Evolutionary conservation across 2,329 filamentous ascomycete species (phyloP), one percentile per base, ranked within the genome.

Genomic region (Blastomyces silverae): DNA sequence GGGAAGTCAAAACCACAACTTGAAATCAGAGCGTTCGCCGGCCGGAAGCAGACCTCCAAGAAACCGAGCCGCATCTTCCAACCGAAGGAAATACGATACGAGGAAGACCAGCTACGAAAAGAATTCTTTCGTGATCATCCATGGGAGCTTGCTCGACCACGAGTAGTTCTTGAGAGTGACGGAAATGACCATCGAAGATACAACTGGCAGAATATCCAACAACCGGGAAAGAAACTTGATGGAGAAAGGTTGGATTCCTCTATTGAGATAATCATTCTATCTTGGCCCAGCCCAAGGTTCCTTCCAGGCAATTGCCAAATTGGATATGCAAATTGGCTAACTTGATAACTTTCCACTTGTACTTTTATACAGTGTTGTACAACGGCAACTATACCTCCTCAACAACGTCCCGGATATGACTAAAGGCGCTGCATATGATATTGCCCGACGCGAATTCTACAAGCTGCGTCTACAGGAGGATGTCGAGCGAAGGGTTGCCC

Each of bases 41-140:
- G 73, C 66, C 73, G 69, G 62, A 74, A 61, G 17, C 46, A 75
- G n/a, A 85, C 82, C 71, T 78, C 79, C 46, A 81, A 82, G 74
- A 89, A 88, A 75, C 83, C 89, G 39, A 91, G 86, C 77, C 86
- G 87, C 70, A 80, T 96, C 71, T 97, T 92, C 81, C 86, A 87
- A 71, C 94, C 94, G 1, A 85, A 92, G 69, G 79, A 81, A 65
- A 87, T 99, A 68, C 80, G 79, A 63, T 97, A 94, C 75, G 85
- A 89, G 66, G 94, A 99, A 76, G 94, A 99, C 78, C 78, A 80
- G 66, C 82, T 99, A 72, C 88, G 94, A 68, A 82, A 79, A 70
- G 85, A 87, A 37, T 99, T 97, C 80, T 99, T 90, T 81, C 86
- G 84, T 73, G 93, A 99, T 76, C 94, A 99, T 75, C 94, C 94